Evolutionary conservation across 257 asterid genomes (phyloP).

Genomic region (Nicotiana tomentosiformis): DNA sequence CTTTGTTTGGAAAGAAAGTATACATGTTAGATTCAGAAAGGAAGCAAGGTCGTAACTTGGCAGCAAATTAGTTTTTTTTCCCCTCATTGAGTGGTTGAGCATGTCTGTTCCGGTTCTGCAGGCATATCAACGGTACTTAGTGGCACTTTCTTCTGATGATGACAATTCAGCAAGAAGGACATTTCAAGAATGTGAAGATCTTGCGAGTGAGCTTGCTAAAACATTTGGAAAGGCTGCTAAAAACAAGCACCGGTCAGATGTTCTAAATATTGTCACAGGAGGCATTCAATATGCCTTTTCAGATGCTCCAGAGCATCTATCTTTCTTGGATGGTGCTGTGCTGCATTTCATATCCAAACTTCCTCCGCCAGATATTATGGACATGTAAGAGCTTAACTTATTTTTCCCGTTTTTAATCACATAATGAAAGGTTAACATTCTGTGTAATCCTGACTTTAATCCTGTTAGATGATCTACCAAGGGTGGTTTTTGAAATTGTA

Average conservation of each 20-base stretch:
- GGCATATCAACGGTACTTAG: conserved; percentile 64
- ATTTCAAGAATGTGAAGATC: conserved; percentile 72
- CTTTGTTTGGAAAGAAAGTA: not conserved
- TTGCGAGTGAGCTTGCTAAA: conserved; percentile 81
- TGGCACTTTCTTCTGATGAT: conserved; percentile 37
- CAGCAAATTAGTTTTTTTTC: conserved; percentile 7
- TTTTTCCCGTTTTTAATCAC: not conserved
- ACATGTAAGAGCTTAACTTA: conserved; percentile 50
- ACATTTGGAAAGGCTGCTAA: conserved; percentile 72
- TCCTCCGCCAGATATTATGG: conserved; percentile 69
- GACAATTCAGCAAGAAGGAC: conserved; percentile 53
- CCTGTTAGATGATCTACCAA: not conserved
- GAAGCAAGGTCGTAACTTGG: not conserved
- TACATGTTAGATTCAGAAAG: not conserved
- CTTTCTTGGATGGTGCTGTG: conserved; percentile 78
- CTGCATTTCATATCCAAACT: conserved; percentile 83
- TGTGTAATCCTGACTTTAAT: not conserved
- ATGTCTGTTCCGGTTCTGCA: conserved; percentile 22
- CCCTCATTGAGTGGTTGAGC: not conserved
- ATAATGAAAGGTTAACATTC: not conserved
- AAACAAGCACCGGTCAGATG: conserved; percentile 66
- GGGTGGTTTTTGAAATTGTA: not conserved
- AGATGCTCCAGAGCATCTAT: conserved; percentile 75
- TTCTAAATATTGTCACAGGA: conserved; percentile 59
- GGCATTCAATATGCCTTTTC: conserved; percentile 77